A percentile compares a stretch with the other conserved stretches of the same genome.
Evolutionary conservation across 306 rosid species (phyloP).

Genomic region (Prosopis cineraria): DNA sequence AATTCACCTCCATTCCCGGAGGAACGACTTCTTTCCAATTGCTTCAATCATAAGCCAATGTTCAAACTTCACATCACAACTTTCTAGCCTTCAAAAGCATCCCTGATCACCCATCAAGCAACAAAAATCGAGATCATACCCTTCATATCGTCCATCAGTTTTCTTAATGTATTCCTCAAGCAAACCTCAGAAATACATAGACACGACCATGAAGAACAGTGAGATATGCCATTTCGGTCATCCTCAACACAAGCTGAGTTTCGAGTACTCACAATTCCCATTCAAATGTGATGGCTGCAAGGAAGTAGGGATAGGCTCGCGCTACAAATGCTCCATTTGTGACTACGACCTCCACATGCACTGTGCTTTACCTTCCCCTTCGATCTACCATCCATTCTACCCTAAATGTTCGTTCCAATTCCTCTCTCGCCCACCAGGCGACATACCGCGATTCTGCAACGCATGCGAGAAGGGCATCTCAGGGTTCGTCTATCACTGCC

Average conservation of each 20-base stretch:
- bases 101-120: background rate
- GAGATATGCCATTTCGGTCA: constrained; percentile 87
- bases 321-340: constrained; percentile 69
- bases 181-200: constrained; percentile 27
- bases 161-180: constrained; percentile 34
- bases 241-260: constrained; percentile 73
- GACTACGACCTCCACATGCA: constrained; percentile 91
- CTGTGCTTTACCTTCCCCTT: constrained; percentile 68
- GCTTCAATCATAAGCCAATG: constrained; percentile 59
- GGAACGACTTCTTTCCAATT: constrained; percentile 41
- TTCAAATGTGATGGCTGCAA: constrained; percentile 97
- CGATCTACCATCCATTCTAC: constrained; percentile 81
- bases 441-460: constrained; percentile 69
- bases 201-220: constrained; percentile 47
- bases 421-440: constrained; percentile 64
- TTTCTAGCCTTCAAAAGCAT: background rate
- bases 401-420: constrained; percentile 81
- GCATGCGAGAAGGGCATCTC: constrained; percentile 74
- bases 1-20: constrained; percentile 38
- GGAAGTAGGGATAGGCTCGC: constrained; percentile 84
- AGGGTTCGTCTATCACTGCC: constrained; percentile 85
- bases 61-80: constrained; percentile 10
- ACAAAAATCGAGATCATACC: background rate
- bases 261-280: constrained; percentile 77
- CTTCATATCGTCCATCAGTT: background rate